Base-by-base conservation (phyloP, 2,329 filamentous ascomycete genomes). In the Xylariaceae sp. region DNA sequence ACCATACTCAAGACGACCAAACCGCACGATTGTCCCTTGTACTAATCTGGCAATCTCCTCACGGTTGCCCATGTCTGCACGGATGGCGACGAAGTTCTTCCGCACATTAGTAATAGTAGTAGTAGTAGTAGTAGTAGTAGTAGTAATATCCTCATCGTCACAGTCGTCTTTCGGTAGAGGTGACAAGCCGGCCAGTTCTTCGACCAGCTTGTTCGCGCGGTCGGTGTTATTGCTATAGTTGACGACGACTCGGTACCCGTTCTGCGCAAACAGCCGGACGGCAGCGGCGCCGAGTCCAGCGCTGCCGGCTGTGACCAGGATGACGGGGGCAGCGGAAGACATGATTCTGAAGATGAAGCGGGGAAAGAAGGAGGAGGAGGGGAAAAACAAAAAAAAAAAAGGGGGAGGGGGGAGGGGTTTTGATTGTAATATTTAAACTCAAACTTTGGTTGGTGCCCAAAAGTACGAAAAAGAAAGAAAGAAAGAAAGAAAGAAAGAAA, bases 211-310 rank as follows among this genome's bases (percentile, higher is more conserved):
- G 43, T 81, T 72, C 4, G 88, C 89, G 1, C 82, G 76, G 19
- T 78, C 76, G 37, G 74, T 69, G 67, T 81, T 84, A 58, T 77
- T 81, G 70, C 79, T 76, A 70, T 90, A 92, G 72, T 91, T 92
- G 67, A 94, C 80, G 6, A 83, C 81, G 7, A 92, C 74, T 54
- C 87, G 85, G 66, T 80, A 81, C 46, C 87, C 86, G 63, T 85
- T 76, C 27, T 77, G 72, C 6, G 87, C 87, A 63, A 91, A 89
- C 34, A 84, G 81, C 53, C 80, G 78, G 40, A 79, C 80, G 2
- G 88, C 77, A 3, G 85, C 75, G 43, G 86, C 88, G 37, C 89
- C 89, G 34, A 92, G 79, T 2, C 88, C 89, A 61, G 88, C 76
- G 43, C 72, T 76, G 31, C 75, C 74, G n/a, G 76, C 78, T 0